phyloP scores from a whole-genome alignment of 768 basidiomycete species.

The Boletus barrowsii region DNA sequence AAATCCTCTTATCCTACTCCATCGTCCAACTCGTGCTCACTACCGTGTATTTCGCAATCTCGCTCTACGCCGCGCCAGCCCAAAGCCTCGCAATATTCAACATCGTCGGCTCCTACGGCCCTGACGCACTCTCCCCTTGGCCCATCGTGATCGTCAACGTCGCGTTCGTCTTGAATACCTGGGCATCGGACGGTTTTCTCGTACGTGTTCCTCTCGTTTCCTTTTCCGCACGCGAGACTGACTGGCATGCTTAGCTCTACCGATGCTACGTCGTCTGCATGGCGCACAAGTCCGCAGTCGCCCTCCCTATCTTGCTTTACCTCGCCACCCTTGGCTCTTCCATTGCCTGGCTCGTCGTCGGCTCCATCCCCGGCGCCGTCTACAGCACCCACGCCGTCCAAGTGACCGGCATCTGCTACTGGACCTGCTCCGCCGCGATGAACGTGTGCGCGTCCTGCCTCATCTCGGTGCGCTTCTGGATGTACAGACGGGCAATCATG shows the following conservation, averaged over 20 bases:
- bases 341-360: constrained; percentile 16
- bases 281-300: not conserved
- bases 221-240: not conserved
- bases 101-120: constrained; percentile 2
- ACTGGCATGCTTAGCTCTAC: constrained; percentile 13
- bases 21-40: constrained; percentile 17
- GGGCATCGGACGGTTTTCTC: constrained; percentile 22
- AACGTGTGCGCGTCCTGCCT: constrained; percentile 16
- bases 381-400: constrained; percentile 17
- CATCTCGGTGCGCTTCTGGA: constrained; percentile 15
- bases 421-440: constrained; percentile 13
- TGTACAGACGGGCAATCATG: constrained; percentile 15
- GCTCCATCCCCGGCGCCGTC: constrained; percentile 10
- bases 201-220: constrained; percentile 5
- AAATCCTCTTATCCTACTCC: constrained; percentile 11
- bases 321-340: constrained; percentile 15
- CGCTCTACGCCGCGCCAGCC: constrained; percentile 16
- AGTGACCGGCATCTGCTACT: constrained; percentile 11
- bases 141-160: constrained; percentile 7
- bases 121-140: constrained; percentile 17
- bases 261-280: constrained; percentile 23
- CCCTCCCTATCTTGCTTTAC: constrained; percentile 11
- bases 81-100: constrained; percentile 11
- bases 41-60: constrained; percentile 17
- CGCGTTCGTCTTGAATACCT: constrained; percentile 20